Conservation (phyloP, 2,329 filamentous ascomycete species). For the Aaosphaeria arxii region DNA sequence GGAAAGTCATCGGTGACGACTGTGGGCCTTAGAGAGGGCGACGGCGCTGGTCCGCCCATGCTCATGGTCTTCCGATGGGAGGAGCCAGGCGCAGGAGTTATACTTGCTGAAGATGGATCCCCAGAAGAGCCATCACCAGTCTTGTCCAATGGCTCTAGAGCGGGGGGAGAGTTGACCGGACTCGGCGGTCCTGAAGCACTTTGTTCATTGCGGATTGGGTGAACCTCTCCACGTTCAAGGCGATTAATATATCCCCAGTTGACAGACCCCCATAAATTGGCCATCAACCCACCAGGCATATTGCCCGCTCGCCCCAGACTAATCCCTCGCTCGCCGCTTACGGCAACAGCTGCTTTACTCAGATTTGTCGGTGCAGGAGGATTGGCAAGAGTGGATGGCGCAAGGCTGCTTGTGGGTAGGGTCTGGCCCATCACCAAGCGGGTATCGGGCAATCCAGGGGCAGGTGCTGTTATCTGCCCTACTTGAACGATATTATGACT, state of each 20-base stretch:
- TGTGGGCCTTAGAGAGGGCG: conserved; percentile 12
- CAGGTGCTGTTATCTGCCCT: conserved; percentile 43
- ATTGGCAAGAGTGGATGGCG: conserved; percentile 77
- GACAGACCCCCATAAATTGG: conserved; percentile 89
- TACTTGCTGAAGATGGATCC: conserved; percentile 8
- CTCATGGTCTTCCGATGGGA: conserved; percentile 58
- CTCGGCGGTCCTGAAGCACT: conserved; percentile 34
- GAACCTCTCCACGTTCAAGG: conserved; percentile 54
- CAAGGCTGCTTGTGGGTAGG: conserved; percentile 63
- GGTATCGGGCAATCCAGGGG: conserved; percentile 34
- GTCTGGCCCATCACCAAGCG: conserved; percentile 40
- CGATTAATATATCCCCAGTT: conserved; percentile 72
- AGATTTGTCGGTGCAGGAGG: conserved; percentile 81
- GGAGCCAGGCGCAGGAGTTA: conserved; percentile 9
- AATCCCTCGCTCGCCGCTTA: conserved; percentile 73
- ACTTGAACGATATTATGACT: conserved; percentile 77
- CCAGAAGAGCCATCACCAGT: conserved; percentile 6
- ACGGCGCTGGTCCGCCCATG: conserved; percentile 43
- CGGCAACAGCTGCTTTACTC: conserved; percentile 79
- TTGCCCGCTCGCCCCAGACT: conserved; percentile 60
- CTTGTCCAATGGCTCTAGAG: conserved; percentile 16
- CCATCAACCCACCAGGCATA: conserved; percentile 81
- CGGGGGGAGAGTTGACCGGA: conserved; percentile 21
- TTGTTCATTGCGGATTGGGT: conserved; percentile 19
- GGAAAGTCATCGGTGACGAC: conserved; percentile 59